phyloP scores from a whole-genome alignment of 257 asterid genomes.

The Sherardia arvensis region DNA sequence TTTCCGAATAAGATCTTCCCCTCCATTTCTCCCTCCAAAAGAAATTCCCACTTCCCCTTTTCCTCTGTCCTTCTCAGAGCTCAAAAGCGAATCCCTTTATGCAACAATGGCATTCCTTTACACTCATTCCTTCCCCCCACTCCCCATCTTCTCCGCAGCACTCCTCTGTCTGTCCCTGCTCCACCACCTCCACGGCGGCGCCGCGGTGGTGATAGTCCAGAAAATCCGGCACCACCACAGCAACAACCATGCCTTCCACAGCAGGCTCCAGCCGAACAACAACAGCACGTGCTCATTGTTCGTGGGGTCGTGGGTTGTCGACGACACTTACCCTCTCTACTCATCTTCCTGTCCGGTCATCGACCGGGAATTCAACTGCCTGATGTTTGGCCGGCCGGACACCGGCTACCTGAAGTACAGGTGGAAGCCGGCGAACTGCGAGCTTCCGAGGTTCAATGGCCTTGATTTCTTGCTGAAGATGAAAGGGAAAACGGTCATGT shows the following conservation, averaged over 20 bases:
- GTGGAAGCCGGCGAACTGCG: constrained; percentile 80
- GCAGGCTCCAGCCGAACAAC: constrained; percentile 36
- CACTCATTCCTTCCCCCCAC: constrained; percentile 2
- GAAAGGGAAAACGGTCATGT: constrained; percentile 60
- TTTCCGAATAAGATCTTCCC: neutral
- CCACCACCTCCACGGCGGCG: neutral
- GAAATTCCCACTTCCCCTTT: neutral
- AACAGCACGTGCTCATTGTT: constrained; percentile 50
- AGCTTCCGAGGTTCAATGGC: constrained; percentile 59
- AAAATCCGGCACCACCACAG: constrained; percentile 8
- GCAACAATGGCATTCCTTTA: constrained; percentile 2
- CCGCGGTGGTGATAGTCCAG: neutral
- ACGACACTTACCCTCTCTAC: constrained; percentile 54
- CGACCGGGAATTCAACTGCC: constrained; percentile 79
- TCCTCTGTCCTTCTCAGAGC: neutral
- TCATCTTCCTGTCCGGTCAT: constrained; percentile 53
- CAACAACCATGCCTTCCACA: constrained; percentile 24
- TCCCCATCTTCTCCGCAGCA: constrained; percentile 2
- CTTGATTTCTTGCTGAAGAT: constrained; percentile 23
- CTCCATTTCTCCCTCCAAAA: neutral
- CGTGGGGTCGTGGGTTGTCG: constrained; percentile 72
- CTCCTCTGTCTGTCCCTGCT: constrained; percentile 11
- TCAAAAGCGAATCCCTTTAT: constrained; percentile 10
- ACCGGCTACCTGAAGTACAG: constrained; percentile 74
- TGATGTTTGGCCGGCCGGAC: constrained; percentile 80